Conservation (phyloP, 2,329 filamentous ascomycete genomes). For the Ophiostoma perfectum region DNA sequence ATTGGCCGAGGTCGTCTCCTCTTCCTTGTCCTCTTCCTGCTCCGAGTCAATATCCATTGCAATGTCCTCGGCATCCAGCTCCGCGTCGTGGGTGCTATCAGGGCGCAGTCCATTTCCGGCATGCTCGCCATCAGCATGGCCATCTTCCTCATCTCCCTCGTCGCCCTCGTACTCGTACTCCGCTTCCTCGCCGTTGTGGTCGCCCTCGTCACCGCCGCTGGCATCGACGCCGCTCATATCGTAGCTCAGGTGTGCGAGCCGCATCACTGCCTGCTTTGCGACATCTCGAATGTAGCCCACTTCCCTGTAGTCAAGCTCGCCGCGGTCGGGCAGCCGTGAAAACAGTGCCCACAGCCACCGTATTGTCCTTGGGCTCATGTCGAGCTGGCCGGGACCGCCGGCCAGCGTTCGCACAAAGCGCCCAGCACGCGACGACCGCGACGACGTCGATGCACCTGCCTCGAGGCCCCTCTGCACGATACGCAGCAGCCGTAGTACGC, state of each 20-base stretch:
- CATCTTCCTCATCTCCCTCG: slow-evolving; percentile 1
- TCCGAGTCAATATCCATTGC: slow-evolving; percentile 26
- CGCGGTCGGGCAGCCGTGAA: slow-evolving; percentile 66
- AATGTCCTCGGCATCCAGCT: slow-evolving; percentile 20
- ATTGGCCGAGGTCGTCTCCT: not conserved
- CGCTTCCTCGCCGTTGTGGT: slow-evolving; percentile 39
- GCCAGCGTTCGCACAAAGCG: slow-evolving; percentile 20
- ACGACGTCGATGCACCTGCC: slow-evolving; percentile 36
- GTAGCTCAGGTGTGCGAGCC: slow-evolving; percentile 51
- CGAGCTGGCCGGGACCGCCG: slow-evolving; percentile 36
- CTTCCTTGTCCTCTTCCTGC: slow-evolving; percentile 6
- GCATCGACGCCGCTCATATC: slow-evolving; percentile 37
- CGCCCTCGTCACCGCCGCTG: slow-evolving; percentile 29
- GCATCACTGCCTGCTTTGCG: slow-evolving; percentile 65
- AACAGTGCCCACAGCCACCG: slow-evolving; percentile 83
- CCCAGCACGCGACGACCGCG: slow-evolving; percentile 24
- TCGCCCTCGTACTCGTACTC: slow-evolving; percentile 37
- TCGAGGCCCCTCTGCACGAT: slow-evolving; percentile 62
- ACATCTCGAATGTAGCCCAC: slow-evolving; percentile 72
- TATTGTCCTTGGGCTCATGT: slow-evolving; percentile 61
- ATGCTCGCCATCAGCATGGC: not conserved
- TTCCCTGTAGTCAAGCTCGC: slow-evolving; percentile 69
- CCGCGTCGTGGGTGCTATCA: slow-evolving; percentile 6
- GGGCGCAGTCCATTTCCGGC: not conserved
- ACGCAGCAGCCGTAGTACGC: slow-evolving; percentile 60